A percentile compares a stretch with the other conserved stretches of the same genome.
These are phyloP conservation scores for Talaromyces wortmannii DNA, from an alignment of 495 filamentous ascomycete genomes.

Conservation along the genomic window DNA sequence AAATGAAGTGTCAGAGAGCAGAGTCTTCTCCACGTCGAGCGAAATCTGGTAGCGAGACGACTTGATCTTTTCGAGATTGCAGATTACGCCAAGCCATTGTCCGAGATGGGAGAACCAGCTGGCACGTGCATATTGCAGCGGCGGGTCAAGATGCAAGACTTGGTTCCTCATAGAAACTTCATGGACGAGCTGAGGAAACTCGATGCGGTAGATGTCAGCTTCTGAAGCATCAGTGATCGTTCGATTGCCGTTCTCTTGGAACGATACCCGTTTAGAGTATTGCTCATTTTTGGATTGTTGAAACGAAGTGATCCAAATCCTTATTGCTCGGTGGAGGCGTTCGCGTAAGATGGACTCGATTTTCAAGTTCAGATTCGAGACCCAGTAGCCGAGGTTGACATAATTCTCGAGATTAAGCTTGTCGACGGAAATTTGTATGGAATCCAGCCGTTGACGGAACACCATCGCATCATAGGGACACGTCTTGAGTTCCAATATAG, in stretches of 20 bases:
- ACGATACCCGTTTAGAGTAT: constrained; percentile 12
- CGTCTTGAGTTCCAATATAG: constrained; percentile 71
- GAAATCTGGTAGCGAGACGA: constrained; percentile 92
- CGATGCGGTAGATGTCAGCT: constrained; percentile 47
- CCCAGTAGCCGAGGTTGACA: constrained; percentile 84
- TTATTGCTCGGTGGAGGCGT: constrained; percentile 72
- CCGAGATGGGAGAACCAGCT: constrained; percentile 93
- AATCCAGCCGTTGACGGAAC: constrained; percentile 74
- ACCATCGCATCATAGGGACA: constrained; percentile 72
- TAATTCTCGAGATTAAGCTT: constrained; percentile 94
- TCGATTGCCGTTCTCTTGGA: constrained; percentile 31
- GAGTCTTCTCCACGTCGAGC: constrained; percentile 52
- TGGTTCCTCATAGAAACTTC: constrained; percentile 96
- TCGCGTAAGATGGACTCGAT: constrained; percentile 72
- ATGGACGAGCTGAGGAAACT: constrained; percentile 57
- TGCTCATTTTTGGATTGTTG: constrained; percentile 47
- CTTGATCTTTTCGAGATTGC: constrained; percentile 86
- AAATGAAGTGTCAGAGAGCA: constrained; percentile 63
- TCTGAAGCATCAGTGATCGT: constrained; percentile 26
- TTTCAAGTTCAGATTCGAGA: constrained; percentile 71
- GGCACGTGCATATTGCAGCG: constrained; percentile 82
- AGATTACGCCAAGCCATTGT: constrained; percentile 85
- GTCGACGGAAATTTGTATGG: constrained; percentile 83
- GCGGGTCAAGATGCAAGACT: constrained; percentile 89
- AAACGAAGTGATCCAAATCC: constrained; percentile 80